Percentiles rank a stretch among this genome's conserved stretches.
These are phyloP conservation scores for Nicotiana paniculata DNA, from an alignment of 257 asterid genomes.

Conservation along the genomic window DNA sequence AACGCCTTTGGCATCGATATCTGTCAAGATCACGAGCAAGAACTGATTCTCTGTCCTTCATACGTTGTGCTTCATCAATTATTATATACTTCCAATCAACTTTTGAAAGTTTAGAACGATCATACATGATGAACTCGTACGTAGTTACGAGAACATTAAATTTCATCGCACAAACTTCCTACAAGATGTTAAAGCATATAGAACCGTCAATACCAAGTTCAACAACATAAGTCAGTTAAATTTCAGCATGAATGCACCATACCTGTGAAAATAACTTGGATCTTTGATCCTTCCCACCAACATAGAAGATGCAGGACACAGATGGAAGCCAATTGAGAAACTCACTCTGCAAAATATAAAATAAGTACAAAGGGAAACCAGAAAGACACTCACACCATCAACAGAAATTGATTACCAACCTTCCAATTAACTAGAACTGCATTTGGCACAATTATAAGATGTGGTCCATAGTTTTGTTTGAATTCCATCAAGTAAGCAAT, in stretches of 20 bases:
- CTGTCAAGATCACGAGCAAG: conserved; percentile 99
- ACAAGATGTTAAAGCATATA: conserved; percentile 26
- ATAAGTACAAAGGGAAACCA: conserved; percentile 18
- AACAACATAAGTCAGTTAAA: conserved; percentile 5
- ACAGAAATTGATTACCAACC: conserved; percentile 33
- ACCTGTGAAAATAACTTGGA: conserved; percentile 91
- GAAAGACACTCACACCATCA: neutral
- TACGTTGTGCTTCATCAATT: conserved; percentile 98
- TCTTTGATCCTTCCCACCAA: conserved; percentile 81
- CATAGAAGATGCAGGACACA: conserved; percentile 91
- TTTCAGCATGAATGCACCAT: conserved; percentile 23
- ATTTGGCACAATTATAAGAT: conserved; percentile 95
- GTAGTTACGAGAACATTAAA: conserved; percentile 97
- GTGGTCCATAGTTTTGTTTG: conserved; percentile 99
- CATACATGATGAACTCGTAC: conserved; percentile 95
- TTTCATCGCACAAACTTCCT: conserved; percentile 95
- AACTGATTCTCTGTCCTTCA: conserved; percentile 98
- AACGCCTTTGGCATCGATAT: conserved; percentile 99
- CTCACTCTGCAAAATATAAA: conserved; percentile 67
- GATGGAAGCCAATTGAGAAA: conserved; percentile 93
- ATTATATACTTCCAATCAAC: conserved; percentile 96
- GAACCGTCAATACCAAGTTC: conserved; percentile 5
- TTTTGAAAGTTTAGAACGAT: conserved; percentile 95
- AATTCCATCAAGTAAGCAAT: conserved; percentile 96
- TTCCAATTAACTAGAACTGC: conserved; percentile 99